Conservation (phyloP, 73 alveolate genomes). For the Breviolum minutum region DNA sequence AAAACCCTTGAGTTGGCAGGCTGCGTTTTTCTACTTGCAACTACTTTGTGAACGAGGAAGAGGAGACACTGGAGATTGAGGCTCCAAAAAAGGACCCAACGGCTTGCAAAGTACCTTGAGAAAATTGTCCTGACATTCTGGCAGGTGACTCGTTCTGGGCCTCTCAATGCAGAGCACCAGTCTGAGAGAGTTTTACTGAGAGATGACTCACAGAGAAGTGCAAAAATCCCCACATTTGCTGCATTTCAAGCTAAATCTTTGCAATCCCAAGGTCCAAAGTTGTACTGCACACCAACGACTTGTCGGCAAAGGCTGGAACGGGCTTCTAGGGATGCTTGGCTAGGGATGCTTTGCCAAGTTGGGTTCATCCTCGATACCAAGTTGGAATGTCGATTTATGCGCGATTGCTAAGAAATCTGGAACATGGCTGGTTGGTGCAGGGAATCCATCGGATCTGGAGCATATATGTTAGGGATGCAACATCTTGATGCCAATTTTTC, state of each 20-base stretch:
- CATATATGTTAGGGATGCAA: no score
- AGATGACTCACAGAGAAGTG: background rate
- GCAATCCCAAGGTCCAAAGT: conserved; percentile 42
- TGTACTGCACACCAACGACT: conserved; percentile 43
- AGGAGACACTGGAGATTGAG: conserved; percentile 45
- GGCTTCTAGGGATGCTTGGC: no score
- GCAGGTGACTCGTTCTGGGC: conserved; percentile 75
- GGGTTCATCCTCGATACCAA: no score
- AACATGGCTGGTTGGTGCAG: background rate
- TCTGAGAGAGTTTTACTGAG: background rate
- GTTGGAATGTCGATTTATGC: no score
- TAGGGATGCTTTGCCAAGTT: no score
- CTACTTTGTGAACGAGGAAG: conserved; percentile 88
- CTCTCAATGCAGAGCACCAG: conserved; percentile 20
- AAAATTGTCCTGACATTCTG: background rate
- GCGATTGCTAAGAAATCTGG: background rate
- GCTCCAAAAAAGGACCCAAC: no score
- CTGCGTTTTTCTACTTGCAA: conserved; percentile 60
- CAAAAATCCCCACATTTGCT: background rate
- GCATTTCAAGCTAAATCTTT: no score
- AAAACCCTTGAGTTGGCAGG: conserved; percentile 14
- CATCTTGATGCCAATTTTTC: no score
- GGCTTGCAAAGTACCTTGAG: no score
- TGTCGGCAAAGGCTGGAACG: conserved; percentile 56
- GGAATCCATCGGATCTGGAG: no score